Conservation (phyloP, 306 rosid genomes). For the Lathyrus aphaca region DNA sequence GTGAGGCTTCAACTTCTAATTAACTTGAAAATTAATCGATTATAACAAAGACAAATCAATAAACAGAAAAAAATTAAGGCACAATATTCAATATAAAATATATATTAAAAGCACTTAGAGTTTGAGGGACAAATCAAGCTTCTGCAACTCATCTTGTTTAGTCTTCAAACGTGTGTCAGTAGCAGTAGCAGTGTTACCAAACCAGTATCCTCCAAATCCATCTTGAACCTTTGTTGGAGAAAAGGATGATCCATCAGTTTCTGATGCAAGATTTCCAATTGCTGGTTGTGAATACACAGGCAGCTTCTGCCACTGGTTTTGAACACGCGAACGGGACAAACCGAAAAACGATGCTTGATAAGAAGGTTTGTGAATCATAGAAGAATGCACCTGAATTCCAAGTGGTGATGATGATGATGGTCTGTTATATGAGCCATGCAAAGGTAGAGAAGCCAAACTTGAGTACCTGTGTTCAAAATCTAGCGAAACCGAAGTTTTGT, state of each 20-base stretch:
- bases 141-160: constrained; percentile 71
- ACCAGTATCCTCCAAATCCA: constrained; percentile 55
- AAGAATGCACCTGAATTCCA: constrained; percentile 81
- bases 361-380: constrained; percentile 77
- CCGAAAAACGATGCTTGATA: constrained; percentile 34
- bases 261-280: constrained; percentile 38
- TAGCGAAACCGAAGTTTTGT: constrained; percentile 40
- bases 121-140: constrained; percentile 94
- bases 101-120: constrained; percentile 51
- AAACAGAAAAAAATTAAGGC: constrained; percentile 25
- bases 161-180: constrained; percentile 42
- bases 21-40: constrained; percentile 35
- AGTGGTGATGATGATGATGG: constrained; percentile 45
- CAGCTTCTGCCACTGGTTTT: constrained; percentile 52
- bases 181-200: constrained; percentile 40
- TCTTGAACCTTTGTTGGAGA: constrained; percentile 39
- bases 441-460: constrained; percentile 82
- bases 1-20: constrained; percentile 16
- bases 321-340: constrained; percentile 34
- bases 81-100: constrained; percentile 15
- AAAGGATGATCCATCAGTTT: constrained; percentile 46
- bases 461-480: constrained; percentile 56
- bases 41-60: constrained; percentile 18
- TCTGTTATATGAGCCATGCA: constrained; percentile 75
- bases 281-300: constrained; percentile 56